Base-by-base conservation (phyloP, 2,329 filamentous ascomycete genomes). In the Tolypocladium paradoxum region DNA sequence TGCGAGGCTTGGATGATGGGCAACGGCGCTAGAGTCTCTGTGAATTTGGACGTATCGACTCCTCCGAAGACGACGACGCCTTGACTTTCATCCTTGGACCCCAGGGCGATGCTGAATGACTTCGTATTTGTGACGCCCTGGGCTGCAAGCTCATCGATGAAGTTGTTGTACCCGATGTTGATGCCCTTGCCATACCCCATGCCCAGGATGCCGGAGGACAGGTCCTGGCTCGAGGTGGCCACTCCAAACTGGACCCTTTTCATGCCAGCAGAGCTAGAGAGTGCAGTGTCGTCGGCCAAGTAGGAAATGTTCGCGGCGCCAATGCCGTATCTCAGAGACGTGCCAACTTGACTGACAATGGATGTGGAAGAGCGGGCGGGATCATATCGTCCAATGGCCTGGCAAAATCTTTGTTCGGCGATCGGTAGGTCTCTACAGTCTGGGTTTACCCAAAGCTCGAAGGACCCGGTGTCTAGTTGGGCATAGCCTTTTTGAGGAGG, bases 41-140 rank as follows among this genome's bases (percentile, higher is more conserved):
- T 66, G 61, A 81, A 88, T 65, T 87, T 87, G 54, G 72, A 75
- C 0, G 75, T 81, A 63, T 88, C 82, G 57, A 87, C 73, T 29
- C 84, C 84, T 38, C 84, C 84, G 58, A 88, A 87, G 33, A 87
- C 73, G 52, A 87, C 77, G 12, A 79, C 77, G n/a, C 84, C 84
- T 12, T 78, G 76, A 54, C 73, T 75, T 51, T 81, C 74, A 53
- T 77, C 71, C 65, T 79, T 78, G 64, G 81, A 78, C 54, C 85
- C 83, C 20, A 87, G 72, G 56, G 81, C 85, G 22, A 88, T 68
- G 57, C 80, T 84, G 63, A 85, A 87, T 2, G 83, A 81, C 58
- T 79, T 81, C 14, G 79, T 80, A 20, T 73, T 69, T 34, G 83
- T 87, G 36, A 79, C 60, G 24, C 77, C 78, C 55, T 79, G 76